These are phyloP conservation scores for Protomyces inouyei DNA, from an alignment of 1,139 yeast species.

Conservation along the genomic window DNA sequence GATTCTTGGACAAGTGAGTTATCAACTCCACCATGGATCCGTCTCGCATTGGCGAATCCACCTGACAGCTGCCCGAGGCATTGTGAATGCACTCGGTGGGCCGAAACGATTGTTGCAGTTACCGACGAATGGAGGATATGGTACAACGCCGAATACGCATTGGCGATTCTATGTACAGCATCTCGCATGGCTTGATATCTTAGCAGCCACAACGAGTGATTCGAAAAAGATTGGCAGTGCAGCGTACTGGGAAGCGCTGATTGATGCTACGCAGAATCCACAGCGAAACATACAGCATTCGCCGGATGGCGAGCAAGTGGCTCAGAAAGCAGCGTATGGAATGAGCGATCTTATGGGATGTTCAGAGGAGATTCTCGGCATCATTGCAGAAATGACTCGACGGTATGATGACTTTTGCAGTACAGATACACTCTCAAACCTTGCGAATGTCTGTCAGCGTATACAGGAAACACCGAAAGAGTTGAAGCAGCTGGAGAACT, in stretches of 20 bases:
- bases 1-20: slow-evolving; percentile 16
- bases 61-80: slow-evolving; percentile 17
- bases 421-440: background rate
- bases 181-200: slow-evolving; percentile 21
- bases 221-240: slow-evolving; percentile 11
- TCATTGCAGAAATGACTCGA: slow-evolving; percentile 23
- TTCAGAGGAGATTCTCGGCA: slow-evolving; percentile 5
- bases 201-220: slow-evolving; percentile 17
- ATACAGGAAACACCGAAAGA: background rate
- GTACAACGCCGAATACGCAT: background rate
- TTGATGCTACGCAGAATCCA: slow-evolving; percentile 1
- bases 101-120: background rate
- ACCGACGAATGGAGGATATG: background rate
- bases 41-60: slow-evolving; percentile 20
- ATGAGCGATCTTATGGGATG: slow-evolving; percentile 25
- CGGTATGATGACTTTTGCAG: slow-evolving; percentile 13
- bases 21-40: slow-evolving; percentile 14
- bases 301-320: background rate
- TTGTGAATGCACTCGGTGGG: slow-evolving; percentile 23
- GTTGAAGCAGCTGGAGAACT: slow-evolving; percentile 1
- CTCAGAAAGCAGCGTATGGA: background rate
- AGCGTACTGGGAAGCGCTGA: slow-evolving; percentile 16
- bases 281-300: background rate
- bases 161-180: slow-evolving; percentile 18
- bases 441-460: background rate